Evolutionary conservation across 2,329 filamentous ascomycete species (phyloP), one percentile per base, ranked within the genome.

Genomic region (Venturiaceae sp.): DNA sequence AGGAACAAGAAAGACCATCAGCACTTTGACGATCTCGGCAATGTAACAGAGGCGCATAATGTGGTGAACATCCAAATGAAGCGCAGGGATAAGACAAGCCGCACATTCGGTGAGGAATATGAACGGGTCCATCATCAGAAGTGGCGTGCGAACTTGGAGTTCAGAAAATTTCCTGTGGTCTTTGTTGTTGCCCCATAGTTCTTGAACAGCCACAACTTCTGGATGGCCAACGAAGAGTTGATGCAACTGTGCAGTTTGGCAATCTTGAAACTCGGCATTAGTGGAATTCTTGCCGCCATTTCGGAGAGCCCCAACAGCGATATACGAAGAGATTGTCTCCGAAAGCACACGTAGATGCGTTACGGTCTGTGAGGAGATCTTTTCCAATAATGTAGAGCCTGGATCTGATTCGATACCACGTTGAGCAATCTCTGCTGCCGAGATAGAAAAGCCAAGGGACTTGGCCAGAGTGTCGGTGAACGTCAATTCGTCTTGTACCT

Each of bases 371-470:
- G 92, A 87, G 0, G 94, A 86, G 55, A 97, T 87, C 66, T 86
- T 91, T 63, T 92, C 87, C 21, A 97, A 73, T 50, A 97, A 75
- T 5, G 87, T 92, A 70, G 84, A 80, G 57, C 88, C 86, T 52
- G 83, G 81, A 63, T 87, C 83, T 23, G 85, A 84, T 64, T 90
- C 87, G 3, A 90, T 78, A 6, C 94, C 94, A 65, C 94, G 87
- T 69, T 96, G 91, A 62, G 92, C 86, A 63, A 97, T 96, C 73
- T 99, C 94, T 3, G 89, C 85, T 0, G 91, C 85, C 8, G 91
- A 86, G 60, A 99, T 91, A 0, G 92, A 92, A 68, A 85, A 90
- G 1, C 90, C 92, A 14, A 96, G 83, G 1, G 84, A 77, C 60
- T 80, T 79, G 14, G 84, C 81, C 11, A 91, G 71, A 1, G 80